Evolutionary conservation across 2,329 filamentous ascomycete species (phyloP), one percentile per base, ranked within the genome.

Genomic region (Zarea fungicola): DNA sequence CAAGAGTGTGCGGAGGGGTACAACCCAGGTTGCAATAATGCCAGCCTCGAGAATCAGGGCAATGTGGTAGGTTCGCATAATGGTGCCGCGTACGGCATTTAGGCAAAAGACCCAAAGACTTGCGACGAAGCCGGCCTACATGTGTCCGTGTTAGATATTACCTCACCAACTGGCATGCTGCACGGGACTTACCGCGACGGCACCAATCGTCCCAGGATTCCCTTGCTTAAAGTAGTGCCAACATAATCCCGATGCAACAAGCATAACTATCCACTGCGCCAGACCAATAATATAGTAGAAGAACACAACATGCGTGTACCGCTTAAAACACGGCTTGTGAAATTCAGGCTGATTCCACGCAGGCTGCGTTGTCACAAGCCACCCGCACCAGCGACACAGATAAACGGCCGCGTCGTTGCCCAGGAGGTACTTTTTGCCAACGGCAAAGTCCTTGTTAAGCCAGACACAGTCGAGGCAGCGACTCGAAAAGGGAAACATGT

Each of bases 321-420:
- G 54, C 37, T 59, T 57, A 44, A 68, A 71, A 54, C 72, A 75
- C 6, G 4, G 3, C 10, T 56, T 53, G 52, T 75, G 72, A 50
- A 72, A 73, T 56, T 73, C 65, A 26, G 64, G 59, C 44, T 65
- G 61, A 6, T 63, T 62, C 53, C 57, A 63, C 8, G 62, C 63
- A 10, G 58, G 51, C 22, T 57, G 58, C 5, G 52, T 50, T 5
- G 57, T 54, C 26, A 72, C 60, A 7, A 71, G 71, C 50, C 59
- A 65, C 0, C 72, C 71, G 56, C 72, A 75, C 63, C 70, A 74
- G 6, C 71, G 65, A 37, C 72, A 75, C 10, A 70, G 60, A 60
- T 64, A 72, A 23, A 65, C 62, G 5, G 53, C 56, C 9, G 56
- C 53, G 16, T 57, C 56, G 36, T 67, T 68, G 6, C 61, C 70